Conservation (phyloP, 495 filamentous ascomycete genomes). For the Aspergillus sclerotiicarbonarius region DNA sequence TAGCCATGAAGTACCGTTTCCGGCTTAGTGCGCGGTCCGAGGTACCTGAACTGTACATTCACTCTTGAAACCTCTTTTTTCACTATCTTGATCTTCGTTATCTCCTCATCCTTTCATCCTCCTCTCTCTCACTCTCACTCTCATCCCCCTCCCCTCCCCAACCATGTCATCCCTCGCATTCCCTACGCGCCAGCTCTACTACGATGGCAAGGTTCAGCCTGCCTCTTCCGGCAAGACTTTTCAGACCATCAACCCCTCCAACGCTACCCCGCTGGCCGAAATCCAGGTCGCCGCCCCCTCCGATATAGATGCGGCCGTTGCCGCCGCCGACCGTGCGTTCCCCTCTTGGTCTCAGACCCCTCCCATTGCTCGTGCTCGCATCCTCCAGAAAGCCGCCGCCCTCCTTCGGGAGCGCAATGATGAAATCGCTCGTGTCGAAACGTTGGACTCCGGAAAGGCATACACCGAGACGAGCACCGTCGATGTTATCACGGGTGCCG, state of each 20-base stretch:
- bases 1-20: neutral
- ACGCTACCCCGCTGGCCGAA: slow-evolving; percentile 58
- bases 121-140: neutral
- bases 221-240: slow-evolving; percentile 62
- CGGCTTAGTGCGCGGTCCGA: neutral
- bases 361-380: slow-evolving; percentile 62
- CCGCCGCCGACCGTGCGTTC: slow-evolving; percentile 61
- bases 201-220: slow-evolving; percentile 59
- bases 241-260: slow-evolving; percentile 66
- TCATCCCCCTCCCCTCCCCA: slow-evolving; percentile 10
- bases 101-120: neutral
- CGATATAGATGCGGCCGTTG: slow-evolving; percentile 65
- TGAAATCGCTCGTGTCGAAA: slow-evolving; percentile 66
- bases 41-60: no score
- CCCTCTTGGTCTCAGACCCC: slow-evolving; percentile 64
- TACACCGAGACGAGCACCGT: slow-evolving; percentile 73
- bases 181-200: slow-evolving; percentile 62
- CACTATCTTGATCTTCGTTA: neutral
- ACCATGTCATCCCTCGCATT: slow-evolving; percentile 42
- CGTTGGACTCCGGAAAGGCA: slow-evolving; percentile 71
- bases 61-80: no score
- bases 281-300: slow-evolving; percentile 60
- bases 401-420: slow-evolving; percentile 68
- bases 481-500: slow-evolving; percentile 70
- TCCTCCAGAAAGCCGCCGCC: slow-evolving; percentile 65